Evolutionary conservation across 2,329 filamentous ascomycete species (phyloP), one percentile per base, ranked within the genome.

Genomic region (Colletotrichum eleusines): DNA sequence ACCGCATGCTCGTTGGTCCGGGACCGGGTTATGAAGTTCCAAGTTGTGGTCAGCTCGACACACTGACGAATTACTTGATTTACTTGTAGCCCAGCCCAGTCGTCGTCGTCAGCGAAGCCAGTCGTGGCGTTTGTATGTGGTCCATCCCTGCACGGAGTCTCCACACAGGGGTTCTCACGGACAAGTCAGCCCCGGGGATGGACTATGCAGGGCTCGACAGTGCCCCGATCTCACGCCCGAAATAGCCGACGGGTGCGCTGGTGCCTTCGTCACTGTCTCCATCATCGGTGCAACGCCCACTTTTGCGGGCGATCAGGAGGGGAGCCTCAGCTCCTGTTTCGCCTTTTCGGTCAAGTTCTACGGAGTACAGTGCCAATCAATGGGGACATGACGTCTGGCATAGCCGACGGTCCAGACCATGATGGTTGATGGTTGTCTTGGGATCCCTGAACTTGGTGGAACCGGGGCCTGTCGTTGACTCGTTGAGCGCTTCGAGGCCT

Each of bases 361-460:
- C 31, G 31, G 31, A 33, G n/a, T 33, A 33, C 3, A 58, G 57
- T 64, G 64, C 64, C 48, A 68, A 57, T 57, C n/a, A 50, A 26
- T 46, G 67, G 67, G 28, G 28, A 68, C 42, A 63, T 71, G 68
- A 71, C 64, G 68, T 71, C n/a, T 68, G 38, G 28, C 44, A 28
- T 50, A 33, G 50, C 57, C 54, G 50, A 42, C 33, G 28, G 59
- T 33, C 58, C 64, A 53, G 50, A 58, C 42, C 57, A 53, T 54
- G n/a, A n/a, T n/a, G n/a, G n/a, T n/a, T n/a, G n/a, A n/a, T n/a
- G n/a, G 42, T 40, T 48, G 46, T 38, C 64, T 20, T 23, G 63
- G 58, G 58, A 63, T 26, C 68, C 63, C 64, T 68, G 51, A 44
- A 40, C 57, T 23, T 5, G 9, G 68, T 71, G 68, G 68, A 63